Percentiles rank a stretch among this genome's conserved stretches.
These are phyloP conservation scores for Phlebiopsis flavidoalba DNA, from an alignment of 768 basidiomycete genomes.

Conservation along the genomic window DNA sequence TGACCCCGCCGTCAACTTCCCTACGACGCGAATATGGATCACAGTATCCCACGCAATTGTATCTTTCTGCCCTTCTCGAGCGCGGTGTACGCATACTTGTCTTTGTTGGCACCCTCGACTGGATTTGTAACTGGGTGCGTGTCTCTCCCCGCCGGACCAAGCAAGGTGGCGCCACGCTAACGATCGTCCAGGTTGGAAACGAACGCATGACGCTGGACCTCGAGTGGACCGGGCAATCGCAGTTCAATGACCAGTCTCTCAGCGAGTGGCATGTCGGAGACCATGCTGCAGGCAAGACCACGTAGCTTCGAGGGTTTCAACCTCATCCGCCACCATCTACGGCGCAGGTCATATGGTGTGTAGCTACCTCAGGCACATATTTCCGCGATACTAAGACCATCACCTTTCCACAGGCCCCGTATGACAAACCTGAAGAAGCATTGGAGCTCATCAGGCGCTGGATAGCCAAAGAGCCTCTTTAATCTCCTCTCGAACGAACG, in stretches of 20 bases:
- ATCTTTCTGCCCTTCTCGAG: conserved; percentile 50
- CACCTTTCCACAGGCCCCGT: conserved; percentile 43
- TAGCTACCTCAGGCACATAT: not conserved
- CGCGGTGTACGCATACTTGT: conserved; percentile 44
- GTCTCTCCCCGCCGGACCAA: not conserved
- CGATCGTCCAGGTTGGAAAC: conserved; percentile 38
- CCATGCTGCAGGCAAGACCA: conserved; percentile 45
- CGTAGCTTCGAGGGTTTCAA: conserved; percentile 50
- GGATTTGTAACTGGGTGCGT: conserved; percentile 50
- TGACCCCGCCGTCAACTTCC: conserved; percentile 37
- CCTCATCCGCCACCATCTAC: conserved; percentile 54
- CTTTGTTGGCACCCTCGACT: conserved; percentile 51
- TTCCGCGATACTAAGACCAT: too few species aligned
- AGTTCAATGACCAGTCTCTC: not conserved
- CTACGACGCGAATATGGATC: conserved; percentile 19
- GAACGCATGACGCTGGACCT: conserved; percentile 23
- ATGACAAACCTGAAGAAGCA: conserved; percentile 55
- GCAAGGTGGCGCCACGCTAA: not conserved
- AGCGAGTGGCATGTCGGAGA: conserved; percentile 32
- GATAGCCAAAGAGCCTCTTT: conserved; percentile 29
- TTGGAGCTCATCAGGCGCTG: conserved; percentile 45
- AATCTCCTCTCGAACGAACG: too few species aligned
- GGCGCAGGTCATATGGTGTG: conserved; percentile 71
- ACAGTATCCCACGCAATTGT: conserved; percentile 22
- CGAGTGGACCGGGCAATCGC: conserved; percentile 7